Conservation (phyloP, 2,329 filamentous ascomycete species). For the Colletotrichum simmondsii region DNA sequence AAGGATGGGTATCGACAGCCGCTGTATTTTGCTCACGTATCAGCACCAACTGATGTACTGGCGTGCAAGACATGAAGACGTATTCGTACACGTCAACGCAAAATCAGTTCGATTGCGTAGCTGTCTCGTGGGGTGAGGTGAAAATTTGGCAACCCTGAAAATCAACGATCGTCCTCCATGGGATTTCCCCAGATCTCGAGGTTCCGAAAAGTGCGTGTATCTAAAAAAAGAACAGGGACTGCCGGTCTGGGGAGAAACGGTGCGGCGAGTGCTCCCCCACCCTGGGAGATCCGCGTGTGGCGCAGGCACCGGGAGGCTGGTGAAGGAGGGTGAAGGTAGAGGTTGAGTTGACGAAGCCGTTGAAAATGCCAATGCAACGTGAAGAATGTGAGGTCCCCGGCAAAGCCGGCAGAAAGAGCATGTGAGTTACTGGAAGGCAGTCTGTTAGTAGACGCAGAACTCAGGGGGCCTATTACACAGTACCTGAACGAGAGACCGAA, state of each 20-base stretch:
- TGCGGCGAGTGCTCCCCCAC: conserved; percentile 26
- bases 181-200: conserved; percentile 32
- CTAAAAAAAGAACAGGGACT: conserved; percentile 36
- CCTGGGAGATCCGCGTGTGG: conserved; percentile 31
- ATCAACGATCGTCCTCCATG: background rate
- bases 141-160: conserved; percentile 1
- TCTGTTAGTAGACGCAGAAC: conserved; percentile 11
- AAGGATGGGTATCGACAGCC: background rate
- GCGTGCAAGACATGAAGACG: background rate
- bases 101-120: background rate
- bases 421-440: background rate
- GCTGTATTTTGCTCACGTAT: background rate
- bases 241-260: conserved; percentile 22
- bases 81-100: background rate
- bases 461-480: conserved; percentile 8
- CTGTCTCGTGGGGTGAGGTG: background rate
- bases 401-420: background rate
- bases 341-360: background rate
- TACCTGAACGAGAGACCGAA: conserved; percentile 5
- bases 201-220: conserved; percentile 8
- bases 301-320: conserved; percentile 29
- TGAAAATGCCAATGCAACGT: background rate
- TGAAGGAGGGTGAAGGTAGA: background rate
- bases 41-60: background rate
- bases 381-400: background rate